Evolutionary conservation across 371 early-diverging fungal species (phyloP).

Genomic region (Lichtheimia corymbifera): DNA sequence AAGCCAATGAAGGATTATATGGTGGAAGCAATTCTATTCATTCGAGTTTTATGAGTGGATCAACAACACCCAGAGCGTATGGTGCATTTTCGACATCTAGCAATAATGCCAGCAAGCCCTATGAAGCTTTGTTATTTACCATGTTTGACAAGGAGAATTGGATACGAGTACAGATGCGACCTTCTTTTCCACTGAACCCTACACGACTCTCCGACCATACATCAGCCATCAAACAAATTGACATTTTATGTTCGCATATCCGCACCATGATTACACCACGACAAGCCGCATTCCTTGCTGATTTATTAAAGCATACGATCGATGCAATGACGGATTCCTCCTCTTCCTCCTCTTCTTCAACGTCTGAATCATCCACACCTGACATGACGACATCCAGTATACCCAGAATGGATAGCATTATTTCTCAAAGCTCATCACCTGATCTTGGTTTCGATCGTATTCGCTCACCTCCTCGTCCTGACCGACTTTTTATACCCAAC

Average conservation of each 20-base stretch:
- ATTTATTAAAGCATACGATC: constrained; percentile 23
- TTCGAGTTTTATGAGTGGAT: constrained; percentile 34
- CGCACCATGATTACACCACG: constrained; percentile 29
- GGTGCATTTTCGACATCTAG: not conserved
- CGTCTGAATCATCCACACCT: not conserved
- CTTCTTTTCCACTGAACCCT: constrained; percentile 24
- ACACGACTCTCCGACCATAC: constrained; percentile 3
- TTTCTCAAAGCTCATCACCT: too few species aligned
- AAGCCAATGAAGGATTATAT: constrained; percentile 26
- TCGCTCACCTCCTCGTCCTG: too few species aligned
- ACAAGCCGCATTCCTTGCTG: constrained; percentile 36
- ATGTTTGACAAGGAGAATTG: constrained; percentile 40
- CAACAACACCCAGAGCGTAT: constrained; percentile 28
- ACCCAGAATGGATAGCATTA: too few species aligned
- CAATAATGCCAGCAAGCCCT: constrained; percentile 16
- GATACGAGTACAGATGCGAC: constrained; percentile 35
- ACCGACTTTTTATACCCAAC: too few species aligned
- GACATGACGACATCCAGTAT: not conserved
- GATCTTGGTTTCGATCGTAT: too few species aligned
- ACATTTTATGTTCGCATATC: constrained; percentile 31
- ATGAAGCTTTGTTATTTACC: constrained; percentile 44
- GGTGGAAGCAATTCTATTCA: constrained; percentile 13
- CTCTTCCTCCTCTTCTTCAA: not conserved
- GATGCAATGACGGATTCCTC: not conserved
- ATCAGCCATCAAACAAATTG: constrained; percentile 28